Evolutionary conservation across 768 basidiomycete species (phyloP).

Genomic region (Hortiboletus flavorubellus): DNA sequence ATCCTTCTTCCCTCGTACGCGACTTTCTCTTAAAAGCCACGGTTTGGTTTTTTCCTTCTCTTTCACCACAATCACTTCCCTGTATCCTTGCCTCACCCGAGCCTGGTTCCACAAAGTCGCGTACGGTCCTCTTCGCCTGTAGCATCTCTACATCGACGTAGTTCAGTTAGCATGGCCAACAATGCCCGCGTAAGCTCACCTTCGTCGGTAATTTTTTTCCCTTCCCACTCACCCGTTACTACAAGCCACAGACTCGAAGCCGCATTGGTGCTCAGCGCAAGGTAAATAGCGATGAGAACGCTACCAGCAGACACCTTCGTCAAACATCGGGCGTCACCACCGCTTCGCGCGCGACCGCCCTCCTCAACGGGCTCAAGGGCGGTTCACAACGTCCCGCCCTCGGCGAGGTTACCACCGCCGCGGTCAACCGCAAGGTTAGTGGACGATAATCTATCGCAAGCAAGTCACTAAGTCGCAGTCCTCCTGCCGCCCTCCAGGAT

Average conservation of each 20-base stretch:
- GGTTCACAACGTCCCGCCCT: constrained; percentile 67
- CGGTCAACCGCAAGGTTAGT: constrained; percentile 74
- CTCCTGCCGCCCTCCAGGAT: constrained; percentile 23
- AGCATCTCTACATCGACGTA: constrained; percentile 22
- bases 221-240: constrained; percentile 7
- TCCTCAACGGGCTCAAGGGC: constrained; percentile 46
- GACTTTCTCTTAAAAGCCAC: constrained; percentile 23
- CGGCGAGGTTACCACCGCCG: constrained; percentile 75
- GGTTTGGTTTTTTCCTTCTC: constrained; percentile 30
- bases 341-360: constrained; percentile 47
- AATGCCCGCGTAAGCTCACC: constrained; percentile 51
- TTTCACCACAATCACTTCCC: constrained; percentile 31
- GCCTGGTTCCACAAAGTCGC: constrained; percentile 12
- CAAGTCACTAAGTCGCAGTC: neutral
- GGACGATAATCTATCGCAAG: neutral
- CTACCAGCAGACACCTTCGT: constrained; percentile 62
- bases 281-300: constrained; percentile 75
- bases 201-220: neutral
- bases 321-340: constrained; percentile 51
- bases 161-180: constrained; percentile 48
- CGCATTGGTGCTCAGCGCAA: constrained; percentile 63
- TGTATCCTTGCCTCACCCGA: constrained; percentile 14
- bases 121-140: constrained; percentile 13
- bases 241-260: constrained; percentile 63
- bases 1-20: constrained; percentile 19